A percentile compares a stretch with the other conserved stretches of the same genome.
Evolutionary conservation across 2,329 filamentous ascomycete species (phyloP).

Genomic region (Fragosphaeria purpurea): DNA sequence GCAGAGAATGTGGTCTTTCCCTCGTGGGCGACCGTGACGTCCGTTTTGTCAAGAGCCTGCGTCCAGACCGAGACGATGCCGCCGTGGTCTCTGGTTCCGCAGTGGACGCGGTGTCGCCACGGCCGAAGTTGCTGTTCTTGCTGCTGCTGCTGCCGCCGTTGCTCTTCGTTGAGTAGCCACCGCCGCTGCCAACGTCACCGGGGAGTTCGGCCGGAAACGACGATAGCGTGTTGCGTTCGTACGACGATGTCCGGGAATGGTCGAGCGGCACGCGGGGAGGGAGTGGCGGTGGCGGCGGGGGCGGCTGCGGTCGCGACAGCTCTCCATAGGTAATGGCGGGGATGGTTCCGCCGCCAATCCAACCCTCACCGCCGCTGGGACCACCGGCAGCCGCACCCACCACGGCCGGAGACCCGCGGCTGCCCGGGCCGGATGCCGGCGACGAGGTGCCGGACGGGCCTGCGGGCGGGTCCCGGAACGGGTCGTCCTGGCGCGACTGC

Average conservation of each 20-base stretch:
- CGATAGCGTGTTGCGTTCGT: slow-evolving; percentile 28
- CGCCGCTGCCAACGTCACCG: slow-evolving; percentile 15
- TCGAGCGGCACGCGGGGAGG: slow-evolving; percentile 42
- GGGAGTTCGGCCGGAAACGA: slow-evolving; percentile 17
- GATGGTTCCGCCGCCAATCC: slow-evolving; percentile 73
- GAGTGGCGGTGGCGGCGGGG: slow-evolving; percentile 37
- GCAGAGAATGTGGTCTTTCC: slow-evolving; percentile 48
- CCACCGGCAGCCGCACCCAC: too few relatives aligned
- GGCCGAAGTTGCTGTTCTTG: neutral
- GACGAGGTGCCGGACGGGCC: neutral
- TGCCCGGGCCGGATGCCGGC: neutral
- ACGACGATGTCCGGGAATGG: slow-evolving; percentile 35
- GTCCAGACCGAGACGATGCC: neutral
- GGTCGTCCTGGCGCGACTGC: slow-evolving; percentile 45
- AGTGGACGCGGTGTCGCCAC: neutral
- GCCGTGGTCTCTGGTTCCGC: neutral
- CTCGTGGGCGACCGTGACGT: slow-evolving; percentile 41
- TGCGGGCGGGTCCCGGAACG: slow-evolving; percentile 10
- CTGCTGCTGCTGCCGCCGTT: neutral
- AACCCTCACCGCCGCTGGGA: slow-evolving; percentile 33
- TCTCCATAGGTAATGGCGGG: slow-evolving; percentile 71
- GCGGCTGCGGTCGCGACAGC: slow-evolving; percentile 49
- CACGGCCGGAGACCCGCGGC: neutral
- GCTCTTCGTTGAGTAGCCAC: neutral
- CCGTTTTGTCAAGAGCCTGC: slow-evolving; percentile 4